Percentiles rank a stretch among this genome's conserved stretches.
phyloP scores from a whole-genome alignment of 345 rosid genomes.

The Populus tremula region DNA sequence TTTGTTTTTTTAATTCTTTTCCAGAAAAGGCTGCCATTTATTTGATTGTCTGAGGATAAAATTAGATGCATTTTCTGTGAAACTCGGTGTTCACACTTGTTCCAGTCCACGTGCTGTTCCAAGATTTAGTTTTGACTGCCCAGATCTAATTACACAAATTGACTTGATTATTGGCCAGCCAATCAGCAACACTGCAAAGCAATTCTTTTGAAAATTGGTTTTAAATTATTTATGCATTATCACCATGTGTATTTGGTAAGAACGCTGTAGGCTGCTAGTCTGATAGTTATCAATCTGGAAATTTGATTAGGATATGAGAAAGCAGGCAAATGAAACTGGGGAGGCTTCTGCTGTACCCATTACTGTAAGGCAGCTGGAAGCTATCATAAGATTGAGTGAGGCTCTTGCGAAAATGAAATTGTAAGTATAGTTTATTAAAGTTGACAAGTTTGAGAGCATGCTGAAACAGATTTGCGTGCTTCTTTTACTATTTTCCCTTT shows the following conservation, averaged over 20 bases:
- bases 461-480: not conserved
- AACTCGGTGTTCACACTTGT: not conserved
- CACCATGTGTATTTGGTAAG: not conserved
- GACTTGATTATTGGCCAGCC: not conserved
- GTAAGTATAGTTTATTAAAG: constrained; percentile 44
- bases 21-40: not conserved
- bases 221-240: not conserved
- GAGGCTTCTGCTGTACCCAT: constrained; percentile 84
- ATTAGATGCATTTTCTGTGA: not conserved
- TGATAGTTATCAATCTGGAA: constrained; percentile 3
- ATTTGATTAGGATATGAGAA: constrained; percentile 74
- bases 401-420: constrained; percentile 91
- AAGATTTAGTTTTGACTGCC: not conserved
- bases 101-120: not conserved
- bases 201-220: not conserved
- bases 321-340: constrained; percentile 90
- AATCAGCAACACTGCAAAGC: not conserved
- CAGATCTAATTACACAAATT: not conserved
- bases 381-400: constrained; percentile 86
- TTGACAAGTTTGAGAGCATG: not conserved
- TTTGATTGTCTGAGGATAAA: not conserved
- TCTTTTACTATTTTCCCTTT: not conserved
- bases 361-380: constrained; percentile 95
- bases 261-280: not conserved
- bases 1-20: not conserved